phyloP scores from a whole-genome alignment of 2,329 filamentous ascomycete genomes.

The Aspergillus tanneri region DNA sequence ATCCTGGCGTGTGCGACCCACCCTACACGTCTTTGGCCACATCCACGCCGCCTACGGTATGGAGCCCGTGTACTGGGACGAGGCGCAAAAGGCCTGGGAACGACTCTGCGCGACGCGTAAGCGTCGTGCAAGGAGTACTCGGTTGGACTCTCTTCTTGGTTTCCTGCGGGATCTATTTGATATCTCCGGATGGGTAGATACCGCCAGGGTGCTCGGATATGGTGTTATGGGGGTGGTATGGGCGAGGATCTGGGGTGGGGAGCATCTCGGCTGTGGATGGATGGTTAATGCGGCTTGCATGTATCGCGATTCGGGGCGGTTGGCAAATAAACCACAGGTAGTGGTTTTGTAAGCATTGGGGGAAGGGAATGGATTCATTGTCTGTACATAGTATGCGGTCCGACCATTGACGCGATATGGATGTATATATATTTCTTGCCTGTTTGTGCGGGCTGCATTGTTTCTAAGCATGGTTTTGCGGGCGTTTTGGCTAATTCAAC shows the following conservation, averaged over 20 bases:
- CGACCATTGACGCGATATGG: too few species aligned
- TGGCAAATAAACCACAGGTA: constrained; percentile 41
- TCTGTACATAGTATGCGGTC: too few species aligned
- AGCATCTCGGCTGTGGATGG: constrained; percentile 45
- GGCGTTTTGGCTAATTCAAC: too few species aligned
- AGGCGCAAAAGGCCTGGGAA: constrained; percentile 70
- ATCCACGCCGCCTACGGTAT: constrained; percentile 73
- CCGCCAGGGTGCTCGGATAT: constrained; percentile 52
- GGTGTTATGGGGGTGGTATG: constrained; percentile 59
- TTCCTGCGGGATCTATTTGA: constrained; percentile 40
- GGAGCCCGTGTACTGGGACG: constrained; percentile 72
- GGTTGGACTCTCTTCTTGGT: constrained; percentile 26
- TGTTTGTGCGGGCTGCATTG: too few species aligned
- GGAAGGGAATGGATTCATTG: neutral
- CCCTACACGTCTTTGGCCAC: constrained; percentile 81
- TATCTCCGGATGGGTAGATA: constrained; percentile 47
- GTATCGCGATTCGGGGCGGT: constrained; percentile 37
- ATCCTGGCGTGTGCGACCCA: constrained; percentile 70
- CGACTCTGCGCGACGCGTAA: constrained; percentile 51
- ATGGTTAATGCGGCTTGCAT: constrained; percentile 62
- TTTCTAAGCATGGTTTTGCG: too few species aligned
- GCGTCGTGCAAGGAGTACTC: constrained; percentile 23
- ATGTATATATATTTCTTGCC: too few species aligned
- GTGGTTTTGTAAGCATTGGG: constrained; percentile 32
- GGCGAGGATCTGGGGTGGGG: constrained; percentile 59